Evolutionary conservation across 1,284 basidiomycete species (phyloP).

Genomic region (Cryptococcus wingfieldii): DNA sequence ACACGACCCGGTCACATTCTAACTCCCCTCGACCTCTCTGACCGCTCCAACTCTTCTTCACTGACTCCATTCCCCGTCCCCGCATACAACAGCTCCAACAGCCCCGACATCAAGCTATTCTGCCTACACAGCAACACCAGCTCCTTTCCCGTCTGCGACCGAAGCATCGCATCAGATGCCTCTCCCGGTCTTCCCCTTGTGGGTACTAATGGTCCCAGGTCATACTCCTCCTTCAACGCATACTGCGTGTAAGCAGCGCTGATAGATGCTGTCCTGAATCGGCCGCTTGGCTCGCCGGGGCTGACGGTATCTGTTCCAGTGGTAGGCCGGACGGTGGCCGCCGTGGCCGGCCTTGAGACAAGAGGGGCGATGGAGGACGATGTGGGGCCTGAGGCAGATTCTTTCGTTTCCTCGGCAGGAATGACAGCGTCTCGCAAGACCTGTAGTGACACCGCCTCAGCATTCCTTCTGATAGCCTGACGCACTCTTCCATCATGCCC

Average conservation of each 20-base stretch:
- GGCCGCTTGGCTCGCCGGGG: not conserved
- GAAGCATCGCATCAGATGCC: constrained; percentile 16
- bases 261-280: constrained; percentile 21
- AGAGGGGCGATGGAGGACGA: not conserved
- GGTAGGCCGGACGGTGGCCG: not conserved
- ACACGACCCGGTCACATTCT: not conserved
- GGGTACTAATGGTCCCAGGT: constrained; percentile 23
- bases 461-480: constrained; percentile 53
- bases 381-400: not conserved
- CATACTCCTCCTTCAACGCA: constrained; percentile 14
- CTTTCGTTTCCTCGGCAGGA: constrained; percentile 15
- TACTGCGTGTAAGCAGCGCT: constrained; percentile 21
- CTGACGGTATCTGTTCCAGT: not conserved
- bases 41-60: not conserved
- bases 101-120: constrained; percentile 43
- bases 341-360: not conserved
- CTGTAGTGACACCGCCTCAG: constrained; percentile 67
- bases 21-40: not conserved
- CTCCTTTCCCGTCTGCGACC: constrained; percentile 45
- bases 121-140: constrained; percentile 47
- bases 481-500: not conserved
- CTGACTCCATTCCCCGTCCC: constrained; percentile 11
- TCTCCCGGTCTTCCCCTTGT: constrained; percentile 9
- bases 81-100: constrained; percentile 41
- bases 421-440: constrained; percentile 80